Evolutionary conservation across 441 rosid species (phyloP).

Genomic region (Corymbia calophylla): DNA sequence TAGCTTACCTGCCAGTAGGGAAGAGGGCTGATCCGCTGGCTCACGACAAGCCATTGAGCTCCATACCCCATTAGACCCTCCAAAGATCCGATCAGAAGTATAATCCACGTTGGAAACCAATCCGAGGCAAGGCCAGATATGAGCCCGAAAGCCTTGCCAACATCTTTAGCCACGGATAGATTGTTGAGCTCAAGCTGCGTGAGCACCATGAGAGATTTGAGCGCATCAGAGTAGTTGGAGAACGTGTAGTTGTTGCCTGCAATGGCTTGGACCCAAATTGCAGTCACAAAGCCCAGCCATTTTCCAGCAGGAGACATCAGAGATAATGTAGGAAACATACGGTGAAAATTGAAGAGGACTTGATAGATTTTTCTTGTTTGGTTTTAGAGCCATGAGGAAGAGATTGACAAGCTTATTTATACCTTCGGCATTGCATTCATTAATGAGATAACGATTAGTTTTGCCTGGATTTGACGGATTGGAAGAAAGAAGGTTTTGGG

Average conservation of each 20-base stretch:
- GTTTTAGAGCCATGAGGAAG: neutral
- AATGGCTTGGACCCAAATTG: constrained; percentile 9
- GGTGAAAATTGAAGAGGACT: neutral
- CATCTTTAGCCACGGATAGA: constrained; percentile 1
- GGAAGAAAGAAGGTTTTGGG: neutral
- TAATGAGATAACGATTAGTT: neutral
- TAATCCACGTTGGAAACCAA: neutral
- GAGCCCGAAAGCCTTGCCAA: constrained; percentile 9
- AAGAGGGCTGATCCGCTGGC: constrained; percentile 3
- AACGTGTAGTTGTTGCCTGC: constrained; percentile 11
- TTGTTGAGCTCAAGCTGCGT: constrained; percentile 9
- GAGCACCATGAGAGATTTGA: constrained; percentile 7
- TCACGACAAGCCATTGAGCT: constrained; percentile 9
- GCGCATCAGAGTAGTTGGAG: constrained; percentile 6
- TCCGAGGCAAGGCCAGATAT: neutral
- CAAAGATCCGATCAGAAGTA: neutral
- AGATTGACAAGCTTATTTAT: neutral
- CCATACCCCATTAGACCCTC: constrained; percentile 9
- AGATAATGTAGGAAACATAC: neutral
- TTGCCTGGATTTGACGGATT: neutral
- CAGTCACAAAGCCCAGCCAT: constrained; percentile 5
- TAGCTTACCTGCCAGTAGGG: constrained; percentile 9
- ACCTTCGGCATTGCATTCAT: neutral
- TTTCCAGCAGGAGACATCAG: neutral
- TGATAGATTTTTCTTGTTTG: neutral